Base-by-base conservation (phyloP, 345 rosid species). In the Cardamine resedifolia region DNA sequence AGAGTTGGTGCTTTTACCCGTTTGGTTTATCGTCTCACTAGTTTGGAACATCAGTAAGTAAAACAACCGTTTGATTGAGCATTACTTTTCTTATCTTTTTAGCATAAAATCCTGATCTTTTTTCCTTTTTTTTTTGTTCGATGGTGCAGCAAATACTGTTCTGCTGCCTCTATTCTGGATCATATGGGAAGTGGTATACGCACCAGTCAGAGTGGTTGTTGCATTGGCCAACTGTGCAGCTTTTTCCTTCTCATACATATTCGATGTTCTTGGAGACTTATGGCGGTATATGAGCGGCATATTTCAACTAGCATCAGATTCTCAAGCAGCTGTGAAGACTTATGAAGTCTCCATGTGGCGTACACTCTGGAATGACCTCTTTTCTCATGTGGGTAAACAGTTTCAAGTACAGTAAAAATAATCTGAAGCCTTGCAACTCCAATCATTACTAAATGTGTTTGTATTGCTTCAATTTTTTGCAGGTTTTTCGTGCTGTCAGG, bases 361-460 rank as follows among this genome's bases (percentile, higher is more conserved):
- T 12, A 83, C 90, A 1, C 96, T 96, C 43, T 96, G 98, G 99
- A 88, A 87, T 69, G 99, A 96, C 73, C 92, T 96, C 55, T 92
- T 96, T 78, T 96, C 99, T 61, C 94, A 96, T 84, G 97, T 92
- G 68, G 16, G 81, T 78, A 12, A 72, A 62, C 28, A 43, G 11
- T 33, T 1, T 47, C 34, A 23, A 50, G 10, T 21, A n/a, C 14
- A 27, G 39, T 33, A 2, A 36, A 27, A 28, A 30, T 38, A 20
- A 47, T 57, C 31, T 2, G 16, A 38, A 30, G 20, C 60, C 24
- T 39, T 51, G 4, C 41, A 59, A 26, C 36, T 45, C 12, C 3
- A 24, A 0, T 27, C 20, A 51, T 52, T 10, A 43, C 52, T 72
- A 52, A 72, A 12, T 36, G 33, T 48, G 43, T 58, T 67, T 74